Evolutionary conservation across 1,139 yeast genomes (phyloP), one percentile per base, ranked within the genome.

Genomic region (Lodderomyces jiufengensis): DNA sequence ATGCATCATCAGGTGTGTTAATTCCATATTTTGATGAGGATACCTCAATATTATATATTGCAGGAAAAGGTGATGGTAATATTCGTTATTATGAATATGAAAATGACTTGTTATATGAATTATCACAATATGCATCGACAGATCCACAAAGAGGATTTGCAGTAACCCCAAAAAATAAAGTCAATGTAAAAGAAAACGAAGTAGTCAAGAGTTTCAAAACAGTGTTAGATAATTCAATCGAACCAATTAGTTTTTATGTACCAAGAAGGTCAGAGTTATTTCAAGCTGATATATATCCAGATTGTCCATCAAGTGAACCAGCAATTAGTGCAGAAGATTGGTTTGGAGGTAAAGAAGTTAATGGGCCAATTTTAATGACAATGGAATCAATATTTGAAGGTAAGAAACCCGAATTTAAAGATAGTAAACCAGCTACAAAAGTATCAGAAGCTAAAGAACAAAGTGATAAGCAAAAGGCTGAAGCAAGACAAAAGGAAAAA

Each of bases 41-140:
- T 29, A 87, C 86, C 37, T 77, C 81, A 41, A 78, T 90, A 40
- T 70, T 94, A 44, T 92, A 84, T 56, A 69, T 92, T 45, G 97
- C 95, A 25, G 98, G 98, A 49, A 92, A 92, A 61, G 99, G 98
- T 57, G 98, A 92, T 59, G 97, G 98, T 52, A 92, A 92, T 59
- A 87, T 92, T 54, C 85, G 97, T 53, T 90, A 90, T 63, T 88
- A 70, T 54, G 97, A 92, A 62, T 86, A 75, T 55, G 85, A 80
- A 46, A 79, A 84, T 49, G 97, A 92, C 53, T 82, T 78, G 48
- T 70, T 92, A 43, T 79, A 70, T 60, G 88, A 85, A 47, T 66
- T 92, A 44, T 84, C 95, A 5, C 96, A 90, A 58, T 92, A 75
- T 59, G 80, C 82, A 40, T 87, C 97, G 2, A 76, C 80, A 5